Evolutionary conservation across 1,284 basidiomycete species (phyloP), one percentile per base, ranked within the genome.

Genomic region (Cutaneotrichosporon sp.): DNA sequence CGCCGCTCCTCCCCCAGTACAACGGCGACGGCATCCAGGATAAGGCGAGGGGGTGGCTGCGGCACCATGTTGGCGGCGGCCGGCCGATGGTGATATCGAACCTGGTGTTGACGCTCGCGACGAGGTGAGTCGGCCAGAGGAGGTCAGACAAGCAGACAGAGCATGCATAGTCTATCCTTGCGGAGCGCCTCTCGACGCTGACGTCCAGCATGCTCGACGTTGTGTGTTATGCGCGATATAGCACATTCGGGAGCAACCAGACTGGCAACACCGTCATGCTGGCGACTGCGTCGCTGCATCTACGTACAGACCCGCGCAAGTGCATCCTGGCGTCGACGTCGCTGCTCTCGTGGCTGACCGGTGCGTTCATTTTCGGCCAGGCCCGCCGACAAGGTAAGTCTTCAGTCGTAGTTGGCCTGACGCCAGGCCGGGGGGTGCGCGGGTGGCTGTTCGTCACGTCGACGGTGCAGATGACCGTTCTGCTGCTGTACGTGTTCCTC

Each of bases 361-460:
- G 54, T 16, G 62, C 60, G 0, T 49, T 66, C 33, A 12, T 66
- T 11, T 59, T 61, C 43, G 64, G 64, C 10, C 64, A 66, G 51
- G 43, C 64, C 3, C 62, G 64, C 4, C 24, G 44, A 8, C 33
- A 55, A 17, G 62, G 64, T 64, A 49, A 46, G 64, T 57, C n/a
- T n/a, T n/a, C n/a, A n/a, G n/a, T n/a, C n/a, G n/a, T n/a, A n/a
- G n/a, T n/a, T n/a, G n/a, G 8, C 7, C 51, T 52, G 19, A 54
- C 47, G 17, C 12, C 37, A 61, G 62, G 60, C 39, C 55, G 59
- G 38, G 46, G 48, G 5, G 31, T 47, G 4, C 57, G 61, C 37
- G 45, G 19, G 3, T 64, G 60, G 62, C 44, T 63, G 22, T 44
- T 59, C 20, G 22, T 20, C 10, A 55, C 49, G 26, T 54, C 59